These are phyloP conservation scores for Misopates orontium DNA, from an alignment of 257 asterid genomes.

Conservation along the genomic window DNA sequence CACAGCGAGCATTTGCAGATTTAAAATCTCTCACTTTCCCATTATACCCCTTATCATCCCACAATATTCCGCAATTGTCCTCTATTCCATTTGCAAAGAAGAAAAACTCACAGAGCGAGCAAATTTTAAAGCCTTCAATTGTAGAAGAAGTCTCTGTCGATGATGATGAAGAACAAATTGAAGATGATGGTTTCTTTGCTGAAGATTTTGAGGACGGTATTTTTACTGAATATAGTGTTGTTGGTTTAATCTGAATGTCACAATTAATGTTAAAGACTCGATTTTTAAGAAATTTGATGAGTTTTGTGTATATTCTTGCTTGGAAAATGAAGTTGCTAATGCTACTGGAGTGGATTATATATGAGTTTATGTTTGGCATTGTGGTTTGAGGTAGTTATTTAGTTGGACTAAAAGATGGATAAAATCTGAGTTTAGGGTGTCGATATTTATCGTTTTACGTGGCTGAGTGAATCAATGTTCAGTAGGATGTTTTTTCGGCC, in stretches of 20 bases:
- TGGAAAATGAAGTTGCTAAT: too few species aligned
- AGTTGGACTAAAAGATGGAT: too few species aligned
- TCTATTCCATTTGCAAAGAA: conserved; percentile 35
- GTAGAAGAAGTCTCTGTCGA: conserved; percentile 26
- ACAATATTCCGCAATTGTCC: conserved; percentile 23
- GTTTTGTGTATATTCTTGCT: background rate
- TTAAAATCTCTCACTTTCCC: conserved; percentile 30
- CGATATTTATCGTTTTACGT: too few species aligned
- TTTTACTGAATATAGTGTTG: background rate
- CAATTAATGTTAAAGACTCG: background rate
- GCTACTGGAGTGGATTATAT: too few species aligned
- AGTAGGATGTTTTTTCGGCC: too few species aligned
- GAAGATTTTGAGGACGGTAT: conserved; percentile 58
- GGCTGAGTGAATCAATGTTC: too few species aligned
- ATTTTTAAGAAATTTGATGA: background rate
- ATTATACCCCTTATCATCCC: conserved; percentile 28
- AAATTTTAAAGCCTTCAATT: conserved; percentile 47
- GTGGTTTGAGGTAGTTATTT: too few species aligned
- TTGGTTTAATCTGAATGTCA: background rate
- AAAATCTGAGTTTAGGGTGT: too few species aligned
- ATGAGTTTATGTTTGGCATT: too few species aligned
- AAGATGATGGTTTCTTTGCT: conserved; percentile 39
- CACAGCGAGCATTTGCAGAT: too few species aligned
- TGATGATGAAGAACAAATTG: conserved; percentile 23
- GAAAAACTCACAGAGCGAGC: conserved; percentile 34